These are phyloP conservation scores for Psidium guajava DNA, from an alignment of 345 rosid species.

Conservation along the genomic window DNA sequence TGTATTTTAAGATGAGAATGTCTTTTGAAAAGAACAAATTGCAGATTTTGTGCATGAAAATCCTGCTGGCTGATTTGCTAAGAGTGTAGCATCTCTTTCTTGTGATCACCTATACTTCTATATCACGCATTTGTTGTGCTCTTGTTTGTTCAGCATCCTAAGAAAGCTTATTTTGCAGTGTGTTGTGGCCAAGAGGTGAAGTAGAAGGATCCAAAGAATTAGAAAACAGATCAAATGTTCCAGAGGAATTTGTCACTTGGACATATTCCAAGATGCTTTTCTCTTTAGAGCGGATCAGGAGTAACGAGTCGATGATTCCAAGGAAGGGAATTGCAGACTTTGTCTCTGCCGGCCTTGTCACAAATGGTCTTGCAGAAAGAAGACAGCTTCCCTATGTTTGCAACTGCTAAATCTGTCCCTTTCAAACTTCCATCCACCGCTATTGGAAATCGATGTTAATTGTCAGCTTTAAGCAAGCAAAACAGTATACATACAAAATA, in stretches of 20 bases:
- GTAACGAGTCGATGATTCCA: neutral
- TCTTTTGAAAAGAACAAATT: neutral
- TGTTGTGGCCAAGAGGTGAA: neutral
- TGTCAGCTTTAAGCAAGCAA: neutral
- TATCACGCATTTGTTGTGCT: neutral
- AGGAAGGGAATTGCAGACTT: neutral
- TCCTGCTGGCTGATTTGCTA: neutral
- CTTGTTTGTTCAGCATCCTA: neutral
- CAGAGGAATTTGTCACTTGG: neutral
- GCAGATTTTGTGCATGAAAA: neutral
- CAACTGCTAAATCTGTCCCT: neutral
- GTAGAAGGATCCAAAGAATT: neutral
- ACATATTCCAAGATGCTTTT: neutral
- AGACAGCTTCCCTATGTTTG: neutral
- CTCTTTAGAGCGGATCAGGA: neutral
- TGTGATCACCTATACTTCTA: slow-evolving; percentile 1
- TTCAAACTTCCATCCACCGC: neutral
- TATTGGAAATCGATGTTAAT: neutral
- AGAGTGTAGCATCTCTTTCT: neutral
- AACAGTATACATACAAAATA: neutral
- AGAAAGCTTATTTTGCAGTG: neutral
- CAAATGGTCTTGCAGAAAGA: neutral
- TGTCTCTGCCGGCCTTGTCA: neutral
- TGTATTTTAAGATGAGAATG: neutral
- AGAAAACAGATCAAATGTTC: neutral